Conservation (phyloP, 2,329 filamentous ascomycete genomes). For the Fusarium sublunatum region DNA sequence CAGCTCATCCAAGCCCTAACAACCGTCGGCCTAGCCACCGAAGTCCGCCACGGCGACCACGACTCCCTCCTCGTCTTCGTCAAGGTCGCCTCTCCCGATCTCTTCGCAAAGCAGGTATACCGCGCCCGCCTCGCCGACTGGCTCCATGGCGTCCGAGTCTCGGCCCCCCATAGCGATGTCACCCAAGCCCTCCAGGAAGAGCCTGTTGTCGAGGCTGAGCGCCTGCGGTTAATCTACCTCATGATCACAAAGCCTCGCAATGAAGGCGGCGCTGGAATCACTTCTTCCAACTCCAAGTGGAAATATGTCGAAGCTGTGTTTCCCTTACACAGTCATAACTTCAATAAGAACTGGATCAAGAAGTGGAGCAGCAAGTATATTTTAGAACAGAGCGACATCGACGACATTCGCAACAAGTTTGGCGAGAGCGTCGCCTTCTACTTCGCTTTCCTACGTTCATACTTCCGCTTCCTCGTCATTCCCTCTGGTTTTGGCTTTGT, state of each 20-base stretch:
- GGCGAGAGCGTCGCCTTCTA: conserved; percentile 92
- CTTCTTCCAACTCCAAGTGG: conserved; percentile 75
- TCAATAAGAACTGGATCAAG: conserved; percentile 81
- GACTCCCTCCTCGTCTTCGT: conserved; percentile 85
- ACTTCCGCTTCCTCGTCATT: conserved; percentile 86
- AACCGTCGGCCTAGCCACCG: conserved; percentile 83
- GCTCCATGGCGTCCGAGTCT: conserved; percentile 86
- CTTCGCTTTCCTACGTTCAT: conserved; percentile 92
- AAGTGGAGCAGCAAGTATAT: conserved; percentile 79
- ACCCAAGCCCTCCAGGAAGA: conserved; percentile 74
- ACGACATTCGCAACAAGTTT: conserved; percentile 79
- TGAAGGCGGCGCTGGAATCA: conserved; percentile 83
- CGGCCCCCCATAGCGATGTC: conserved; percentile 79
- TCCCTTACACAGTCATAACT: conserved; percentile 79
- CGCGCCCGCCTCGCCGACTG: conserved; percentile 91
- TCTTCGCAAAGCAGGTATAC: conserved; percentile 84
- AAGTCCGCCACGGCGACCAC: conserved; percentile 84
- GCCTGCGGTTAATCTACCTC: conserved; percentile 87
- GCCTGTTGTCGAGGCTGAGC: conserved; percentile 87
- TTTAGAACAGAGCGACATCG: conserved; percentile 73
- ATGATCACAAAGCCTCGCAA: conserved; percentile 79
- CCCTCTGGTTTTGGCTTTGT: conserved; percentile 81
- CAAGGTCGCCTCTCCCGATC: conserved; percentile 78
- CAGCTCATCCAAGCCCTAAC: conserved; percentile 81
- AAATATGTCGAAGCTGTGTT: conserved; percentile 79